A percentile compares a stretch with the other conserved stretches of the same genome.
Conservation (phyloP, 768 basidiomycete species). For the Clitopilus passeckerianus region DNA sequence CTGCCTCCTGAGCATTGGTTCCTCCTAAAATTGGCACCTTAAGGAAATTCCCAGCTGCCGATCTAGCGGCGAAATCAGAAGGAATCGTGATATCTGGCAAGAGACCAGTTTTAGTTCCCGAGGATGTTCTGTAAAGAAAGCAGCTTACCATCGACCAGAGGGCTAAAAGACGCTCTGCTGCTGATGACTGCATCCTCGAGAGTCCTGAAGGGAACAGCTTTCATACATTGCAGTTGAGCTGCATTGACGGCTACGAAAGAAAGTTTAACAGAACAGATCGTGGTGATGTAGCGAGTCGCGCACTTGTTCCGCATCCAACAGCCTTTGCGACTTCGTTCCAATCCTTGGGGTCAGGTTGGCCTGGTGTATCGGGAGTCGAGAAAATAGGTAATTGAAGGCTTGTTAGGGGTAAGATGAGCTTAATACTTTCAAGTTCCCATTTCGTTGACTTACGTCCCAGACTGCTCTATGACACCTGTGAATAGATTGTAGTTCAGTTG, state of each 20-base stretch:
- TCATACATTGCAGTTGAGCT: slow-evolving; percentile 27
- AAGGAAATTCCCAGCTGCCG: slow-evolving; percentile 13
- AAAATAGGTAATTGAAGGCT: background rate
- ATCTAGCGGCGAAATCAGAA: slow-evolving; percentile 12
- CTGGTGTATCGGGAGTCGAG: background rate
- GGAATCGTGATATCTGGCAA: slow-evolving; percentile 24
- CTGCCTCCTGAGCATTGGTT: slow-evolving; percentile 26
- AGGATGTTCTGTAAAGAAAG: too few relatives aligned
- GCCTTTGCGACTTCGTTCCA: slow-evolving; percentile 21
- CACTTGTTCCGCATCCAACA: slow-evolving; percentile 26
- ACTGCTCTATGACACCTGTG: slow-evolving; percentile 22
- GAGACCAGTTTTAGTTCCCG: background rate
- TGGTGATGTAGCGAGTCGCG: background rate
- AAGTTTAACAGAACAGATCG: slow-evolving; percentile 1
- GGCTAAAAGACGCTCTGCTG: slow-evolving; percentile 18
- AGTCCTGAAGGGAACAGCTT: slow-evolving; percentile 17
- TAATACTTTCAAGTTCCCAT: background rate
- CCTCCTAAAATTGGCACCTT: slow-evolving; percentile 19
- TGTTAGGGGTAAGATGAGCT: background rate
- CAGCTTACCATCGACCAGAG: slow-evolving; percentile 21
- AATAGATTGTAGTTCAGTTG: background rate
- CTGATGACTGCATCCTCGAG: slow-evolving; percentile 22
- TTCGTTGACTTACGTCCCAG: slow-evolving; percentile 19
- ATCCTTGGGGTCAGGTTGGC: slow-evolving; percentile 11
- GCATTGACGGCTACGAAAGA: slow-evolving; percentile 8